Percentiles rank a stretch among this genome's conserved stretches.
phyloP scores from a whole-genome alignment of 257 asterid genomes.

The Osmanthus fragrans region DNA sequence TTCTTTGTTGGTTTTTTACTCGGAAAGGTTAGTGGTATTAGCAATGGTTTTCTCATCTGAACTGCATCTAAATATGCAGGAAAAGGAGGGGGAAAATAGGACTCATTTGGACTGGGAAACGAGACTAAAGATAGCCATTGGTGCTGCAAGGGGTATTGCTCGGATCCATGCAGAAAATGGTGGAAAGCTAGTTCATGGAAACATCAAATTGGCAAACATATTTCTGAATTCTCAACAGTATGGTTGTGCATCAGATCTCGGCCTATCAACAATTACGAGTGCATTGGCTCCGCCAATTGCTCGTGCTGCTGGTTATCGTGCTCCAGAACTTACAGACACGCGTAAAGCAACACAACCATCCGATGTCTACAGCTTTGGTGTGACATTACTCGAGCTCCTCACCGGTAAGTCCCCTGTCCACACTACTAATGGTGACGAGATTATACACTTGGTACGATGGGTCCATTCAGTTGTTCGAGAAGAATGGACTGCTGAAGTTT shows the following conservation, averaged over 20 bases:
- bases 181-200: slow-evolving; percentile 75
- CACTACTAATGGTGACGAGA: slow-evolving; percentile 59
- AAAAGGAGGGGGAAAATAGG: slow-evolving; percentile 54
- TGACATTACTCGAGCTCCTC: slow-evolving; percentile 66
- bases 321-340: slow-evolving; percentile 75
- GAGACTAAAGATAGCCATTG: slow-evolving; percentile 62
- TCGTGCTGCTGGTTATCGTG: slow-evolving; percentile 76
- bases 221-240: slow-evolving; percentile 60
- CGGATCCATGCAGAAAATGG: slow-evolving; percentile 62
- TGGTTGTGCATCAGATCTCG: slow-evolving; percentile 77
- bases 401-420: slow-evolving; percentile 76
- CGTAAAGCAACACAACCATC: slow-evolving; percentile 70
- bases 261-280: slow-evolving; percentile 61
- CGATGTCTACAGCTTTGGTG: slow-evolving; percentile 78
- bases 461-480: slow-evolving; percentile 85
- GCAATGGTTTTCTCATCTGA: slow-evolving; percentile 1
- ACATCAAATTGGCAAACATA: slow-evolving; percentile 69
- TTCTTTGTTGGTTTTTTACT: not conserved
- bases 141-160: slow-evolving; percentile 78
- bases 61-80: slow-evolving; percentile 28
- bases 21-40: not conserved
- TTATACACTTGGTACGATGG: slow-evolving; percentile 74
- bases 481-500: slow-evolving; percentile 91
- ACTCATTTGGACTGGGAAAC: slow-evolving; percentile 66
- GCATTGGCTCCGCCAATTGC: slow-evolving; percentile 66